phyloP scores from a whole-genome alignment of 2,329 filamentous ascomycete genomes.

The Hymenoscyphus infarciens region DNA sequence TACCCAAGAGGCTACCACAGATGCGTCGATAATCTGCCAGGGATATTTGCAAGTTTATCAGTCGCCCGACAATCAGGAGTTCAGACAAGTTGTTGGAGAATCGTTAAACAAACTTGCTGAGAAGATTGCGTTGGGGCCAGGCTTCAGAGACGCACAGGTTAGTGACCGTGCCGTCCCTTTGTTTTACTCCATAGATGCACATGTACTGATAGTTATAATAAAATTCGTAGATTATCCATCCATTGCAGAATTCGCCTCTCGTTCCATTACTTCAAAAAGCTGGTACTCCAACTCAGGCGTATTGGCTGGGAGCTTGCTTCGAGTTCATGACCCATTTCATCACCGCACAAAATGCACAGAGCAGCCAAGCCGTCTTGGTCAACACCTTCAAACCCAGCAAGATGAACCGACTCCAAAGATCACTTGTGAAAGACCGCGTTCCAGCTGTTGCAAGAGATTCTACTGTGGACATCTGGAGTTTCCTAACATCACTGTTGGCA shows the following conservation, averaged over 20 bases:
- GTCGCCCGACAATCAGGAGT: conserved; percentile 22
- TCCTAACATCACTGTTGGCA: conserved; percentile 45
- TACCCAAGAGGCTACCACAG: background rate
- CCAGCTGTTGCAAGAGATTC: conserved; percentile 58
- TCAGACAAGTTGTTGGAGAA: conserved; percentile 26
- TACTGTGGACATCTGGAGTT: conserved; percentile 51
- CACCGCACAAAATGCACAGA: conserved; percentile 41
- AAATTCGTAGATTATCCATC: conserved; percentile 50
- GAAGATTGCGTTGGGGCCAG: conserved; percentile 22
- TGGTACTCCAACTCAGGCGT: conserved; percentile 35
- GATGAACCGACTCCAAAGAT: conserved; percentile 59
- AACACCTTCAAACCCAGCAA: conserved; percentile 47
- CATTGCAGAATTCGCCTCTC: conserved; percentile 55
- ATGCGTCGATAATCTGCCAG: conserved; percentile 5
- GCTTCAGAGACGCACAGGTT: conserved; percentile 44
- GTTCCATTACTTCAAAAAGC: conserved; percentile 43
- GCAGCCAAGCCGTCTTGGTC: conserved; percentile 40
- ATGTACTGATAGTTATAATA: conserved; percentile 36
- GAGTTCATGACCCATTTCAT: conserved; percentile 48
- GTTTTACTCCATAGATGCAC: conserved; percentile 19
- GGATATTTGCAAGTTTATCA: conserved; percentile 29
- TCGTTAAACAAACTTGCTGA: conserved; percentile 27
- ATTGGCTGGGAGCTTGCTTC: conserved; percentile 51
- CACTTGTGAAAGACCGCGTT: conserved; percentile 51
- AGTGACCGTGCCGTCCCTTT: conserved; percentile 35